A percentile compares a stretch with the other conserved stretches of the same genome.
These are phyloP conservation scores for Euphorbia peplus DNA, from an alignment of 345 rosid species.

Conservation along the genomic window DNA sequence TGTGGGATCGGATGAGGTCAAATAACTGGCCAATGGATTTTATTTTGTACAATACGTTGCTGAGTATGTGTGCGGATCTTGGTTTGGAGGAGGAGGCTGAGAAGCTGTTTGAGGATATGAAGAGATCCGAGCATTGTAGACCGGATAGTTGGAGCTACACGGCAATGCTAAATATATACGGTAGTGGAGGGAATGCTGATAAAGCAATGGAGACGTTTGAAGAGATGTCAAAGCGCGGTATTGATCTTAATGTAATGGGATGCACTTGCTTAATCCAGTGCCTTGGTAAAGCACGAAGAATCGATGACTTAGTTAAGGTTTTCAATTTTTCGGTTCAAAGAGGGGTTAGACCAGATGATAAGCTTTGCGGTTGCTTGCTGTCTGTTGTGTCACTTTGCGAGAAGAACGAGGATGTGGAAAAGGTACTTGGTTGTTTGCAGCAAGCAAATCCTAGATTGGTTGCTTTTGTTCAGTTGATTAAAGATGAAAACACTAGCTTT, in stretches of 20 bases:
- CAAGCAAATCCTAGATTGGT: constrained; percentile 64
- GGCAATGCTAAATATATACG: constrained; percentile 79
- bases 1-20: constrained; percentile 74
- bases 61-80: constrained; percentile 88
- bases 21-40: constrained; percentile 84
- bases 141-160: constrained; percentile 90
- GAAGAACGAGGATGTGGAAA: constrained; percentile 43
- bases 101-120: constrained; percentile 76
- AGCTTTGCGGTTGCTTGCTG: constrained; percentile 82
- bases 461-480: constrained; percentile 46
- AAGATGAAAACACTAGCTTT: constrained; percentile 40
- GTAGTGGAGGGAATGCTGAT: constrained; percentile 68
- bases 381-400: constrained; percentile 72
- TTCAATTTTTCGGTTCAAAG: constrained; percentile 40
- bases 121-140: constrained; percentile 43
- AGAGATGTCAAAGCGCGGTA: constrained; percentile 52
- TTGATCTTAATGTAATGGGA: constrained; percentile 83
- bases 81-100: constrained; percentile 87
- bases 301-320: constrained; percentile 62
- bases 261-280: constrained; percentile 82
- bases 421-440: constrained; percentile 64
- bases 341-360: constrained; percentile 75
- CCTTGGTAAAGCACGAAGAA: constrained; percentile 66
- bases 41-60: constrained; percentile 73
- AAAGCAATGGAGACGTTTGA: constrained; percentile 68